These are phyloP conservation scores for Chalciporus sp. DNA, from an alignment of 1,284 basidiomycete species.

Conservation along the genomic window DNA sequence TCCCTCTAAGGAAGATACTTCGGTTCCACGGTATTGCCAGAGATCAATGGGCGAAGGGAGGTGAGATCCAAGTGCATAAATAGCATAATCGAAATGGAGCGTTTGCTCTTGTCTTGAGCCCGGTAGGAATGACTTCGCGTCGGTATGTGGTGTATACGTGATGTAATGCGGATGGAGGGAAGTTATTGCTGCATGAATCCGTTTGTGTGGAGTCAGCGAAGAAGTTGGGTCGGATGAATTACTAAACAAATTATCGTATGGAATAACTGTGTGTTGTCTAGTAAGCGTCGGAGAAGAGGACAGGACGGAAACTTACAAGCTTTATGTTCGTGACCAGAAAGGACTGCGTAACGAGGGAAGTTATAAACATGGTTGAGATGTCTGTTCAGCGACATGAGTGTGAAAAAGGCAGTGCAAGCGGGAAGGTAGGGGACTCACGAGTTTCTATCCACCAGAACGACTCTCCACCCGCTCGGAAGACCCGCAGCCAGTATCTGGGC, in stretches of 20 bases:
- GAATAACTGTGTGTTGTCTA: conserved; percentile 52
- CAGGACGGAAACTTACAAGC: conserved; percentile 50
- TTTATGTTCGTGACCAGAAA: conserved; percentile 73
- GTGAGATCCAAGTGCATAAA: conserved; percentile 62
- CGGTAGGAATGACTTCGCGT: conserved; percentile 4
- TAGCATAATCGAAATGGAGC: conserved; percentile 52
- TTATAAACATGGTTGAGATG: conserved; percentile 61
- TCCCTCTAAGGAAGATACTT: background rate
- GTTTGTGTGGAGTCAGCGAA: conserved; percentile 28
- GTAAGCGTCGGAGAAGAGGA: background rate
- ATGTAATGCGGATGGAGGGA: conserved; percentile 47
- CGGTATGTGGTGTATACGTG: conserved; percentile 43
- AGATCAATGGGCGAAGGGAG: conserved; percentile 59
- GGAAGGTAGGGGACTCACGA: conserved; percentile 41
- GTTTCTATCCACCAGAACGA: conserved; percentile 76
- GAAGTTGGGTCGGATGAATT: conserved; percentile 11
- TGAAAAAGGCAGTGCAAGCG: background rate
- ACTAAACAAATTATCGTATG: conserved; percentile 54
- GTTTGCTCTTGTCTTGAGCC: conserved; percentile 41
- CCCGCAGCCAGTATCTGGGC: conserved; percentile 57
- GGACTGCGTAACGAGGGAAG: conserved; percentile 63
- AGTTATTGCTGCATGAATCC: conserved; percentile 52
- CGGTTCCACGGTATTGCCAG: conserved; percentile 39
- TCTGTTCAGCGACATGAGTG: conserved; percentile 26
- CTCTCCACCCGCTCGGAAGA: conserved; percentile 61